Base-by-base conservation (phyloP, 2,329 filamentous ascomycete genomes). In the Lanzia echinophila region DNA sequence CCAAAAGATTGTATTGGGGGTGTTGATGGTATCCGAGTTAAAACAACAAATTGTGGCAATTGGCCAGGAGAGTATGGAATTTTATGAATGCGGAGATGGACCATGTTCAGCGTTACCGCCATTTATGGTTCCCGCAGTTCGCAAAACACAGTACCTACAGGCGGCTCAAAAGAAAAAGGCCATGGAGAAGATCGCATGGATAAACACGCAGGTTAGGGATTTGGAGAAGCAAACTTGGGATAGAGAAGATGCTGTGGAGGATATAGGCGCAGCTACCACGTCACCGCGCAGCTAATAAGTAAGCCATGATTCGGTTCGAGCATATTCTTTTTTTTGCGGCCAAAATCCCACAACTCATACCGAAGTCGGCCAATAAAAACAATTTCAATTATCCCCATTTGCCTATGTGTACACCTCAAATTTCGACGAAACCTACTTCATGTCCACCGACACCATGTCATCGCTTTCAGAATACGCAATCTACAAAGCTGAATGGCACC, bases 211-310 rank as follows among this genome's bases (percentile, higher is more conserved):
- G 39, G 79, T 91, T 2, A 75, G 78, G 62, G 61, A 61, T 36
- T 69, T 96, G 44, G 91, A 96, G 73, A 75, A 74, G 63, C 75
- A 77, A 55, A 90, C 85, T 32, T 95, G 90, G 89, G 79, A 91
- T 69, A 74, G 82, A 54, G 69, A 73, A 34, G 86, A 80, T 67
- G 88, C 88, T 1, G 79, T 86, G 28, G 88, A 94, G 67, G 85
- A 90, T 67, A 66, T 84, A 55, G 83, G 83, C 71, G 68, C 20
- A 2, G 39, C 32, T 28, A 28, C 24, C 24, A n/a, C n/a, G n/a
- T n/a, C n/a, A n/a, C n/a, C n/a, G n/a, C n/a, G n/a, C n/a, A n/a
- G n/a, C n/a, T n/a, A n/a, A n/a, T n/a, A 13, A 44, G n/a, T 1
- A 34, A 36, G 39, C 11, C 13, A 19, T 50, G 19, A 50, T 24